Evolutionary conservation across 208 protist genomes (phyloP).

Genomic region (Tritrichomonas musculus): DNA sequence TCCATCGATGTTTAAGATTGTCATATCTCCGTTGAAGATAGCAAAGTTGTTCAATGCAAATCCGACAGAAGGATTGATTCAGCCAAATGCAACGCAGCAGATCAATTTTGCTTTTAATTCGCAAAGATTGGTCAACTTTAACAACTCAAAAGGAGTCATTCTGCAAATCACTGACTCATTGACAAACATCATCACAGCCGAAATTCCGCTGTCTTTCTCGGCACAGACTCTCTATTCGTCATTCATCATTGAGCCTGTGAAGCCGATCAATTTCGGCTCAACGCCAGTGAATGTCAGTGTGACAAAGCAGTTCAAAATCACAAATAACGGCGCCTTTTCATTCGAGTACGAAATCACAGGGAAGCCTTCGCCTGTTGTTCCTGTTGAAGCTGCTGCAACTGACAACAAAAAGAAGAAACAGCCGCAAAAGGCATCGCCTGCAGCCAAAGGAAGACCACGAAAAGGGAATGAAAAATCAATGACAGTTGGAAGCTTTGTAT

Average conservation of each 20-base stretch:
- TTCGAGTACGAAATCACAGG: conserved; percentile 31
- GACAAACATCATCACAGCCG: neutral
- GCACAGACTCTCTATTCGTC: neutral
- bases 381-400: neutral
- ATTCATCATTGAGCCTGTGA: neutral
- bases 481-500: neutral
- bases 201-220: neutral
- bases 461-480: neutral
- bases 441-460: neutral
- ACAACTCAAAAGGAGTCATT: neutral
- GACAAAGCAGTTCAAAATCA: neutral
- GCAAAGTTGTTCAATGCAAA: neutral
- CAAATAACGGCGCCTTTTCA: neutral
- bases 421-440: neutral
- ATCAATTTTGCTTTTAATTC: neutral
- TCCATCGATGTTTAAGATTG: neutral
- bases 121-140: neutral
- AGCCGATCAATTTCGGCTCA: neutral
- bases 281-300: neutral
- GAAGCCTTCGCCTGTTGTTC: neutral
- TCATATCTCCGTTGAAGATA: neutral
- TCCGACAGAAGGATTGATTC: neutral
- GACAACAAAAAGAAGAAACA: neutral
- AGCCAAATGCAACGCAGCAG: neutral
- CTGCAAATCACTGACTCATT: neutral